These are phyloP conservation scores for Linanthus parryae DNA, from an alignment of 148 eudicot species.

Conservation along the genomic window DNA sequence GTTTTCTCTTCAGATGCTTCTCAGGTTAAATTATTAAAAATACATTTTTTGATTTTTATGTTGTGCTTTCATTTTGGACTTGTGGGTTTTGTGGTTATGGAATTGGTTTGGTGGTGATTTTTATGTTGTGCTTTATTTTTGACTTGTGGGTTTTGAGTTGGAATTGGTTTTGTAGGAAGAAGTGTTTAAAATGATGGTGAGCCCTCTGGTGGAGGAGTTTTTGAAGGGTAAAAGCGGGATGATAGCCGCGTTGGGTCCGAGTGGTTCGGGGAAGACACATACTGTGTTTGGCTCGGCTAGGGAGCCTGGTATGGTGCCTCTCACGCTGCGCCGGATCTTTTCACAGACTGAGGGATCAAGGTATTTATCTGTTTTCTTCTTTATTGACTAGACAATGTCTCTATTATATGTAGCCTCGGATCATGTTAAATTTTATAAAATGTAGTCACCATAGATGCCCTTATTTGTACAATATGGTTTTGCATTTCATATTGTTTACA, in stretches of 20 bases:
- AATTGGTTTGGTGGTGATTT: neutral
- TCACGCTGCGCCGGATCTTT: slow-evolving; percentile 59
- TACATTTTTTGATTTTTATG: too few species aligned
- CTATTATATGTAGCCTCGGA: too few species aligned
- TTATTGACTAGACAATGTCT: too few species aligned
- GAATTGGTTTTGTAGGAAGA: slow-evolving; percentile 36
- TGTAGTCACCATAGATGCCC: too few species aligned
- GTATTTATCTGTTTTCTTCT: slow-evolving; percentile 15
- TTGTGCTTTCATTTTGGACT: neutral
- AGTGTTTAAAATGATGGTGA: slow-evolving; percentile 62
- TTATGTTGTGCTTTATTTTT: neutral
- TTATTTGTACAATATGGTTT: too few species aligned
- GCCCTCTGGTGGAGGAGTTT: slow-evolving; percentile 69
- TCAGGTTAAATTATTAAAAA: too few species aligned
- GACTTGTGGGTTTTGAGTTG: neutral
- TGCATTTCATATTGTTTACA: too few species aligned
- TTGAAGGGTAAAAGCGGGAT: slow-evolving; percentile 64
- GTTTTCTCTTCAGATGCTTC: slow-evolving; percentile 53
- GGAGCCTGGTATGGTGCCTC: slow-evolving; percentile 88
- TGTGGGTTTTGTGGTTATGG: neutral
- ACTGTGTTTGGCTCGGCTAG: slow-evolving; percentile 71
- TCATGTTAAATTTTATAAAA: too few species aligned
- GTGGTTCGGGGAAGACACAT: slow-evolving; percentile 95
- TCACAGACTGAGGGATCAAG: slow-evolving; percentile 17
- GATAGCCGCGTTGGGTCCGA: slow-evolving; percentile 86